phyloP scores from a whole-genome alignment of 1,284 basidiomycete species.

The Rhodotorula sp. region DNA sequence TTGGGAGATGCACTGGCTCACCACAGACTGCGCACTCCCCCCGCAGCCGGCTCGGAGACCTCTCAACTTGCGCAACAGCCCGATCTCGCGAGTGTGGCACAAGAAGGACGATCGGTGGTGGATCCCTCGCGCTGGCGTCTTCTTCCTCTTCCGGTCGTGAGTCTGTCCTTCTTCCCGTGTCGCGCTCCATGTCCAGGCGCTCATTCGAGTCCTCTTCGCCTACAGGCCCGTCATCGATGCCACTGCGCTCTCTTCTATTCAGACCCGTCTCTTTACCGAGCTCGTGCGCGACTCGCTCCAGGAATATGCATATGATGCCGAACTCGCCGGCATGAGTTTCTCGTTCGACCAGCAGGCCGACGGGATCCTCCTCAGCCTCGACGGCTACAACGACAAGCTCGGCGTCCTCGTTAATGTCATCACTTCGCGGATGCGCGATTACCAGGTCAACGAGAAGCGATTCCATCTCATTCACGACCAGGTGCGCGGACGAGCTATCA shows the following conservation, averaged over 20 bases:
- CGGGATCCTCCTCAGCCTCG: slow-evolving; percentile 68
- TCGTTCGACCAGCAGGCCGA: slow-evolving; percentile 65
- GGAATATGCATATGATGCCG: slow-evolving; percentile 91
- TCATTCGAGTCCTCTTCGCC: neutral
- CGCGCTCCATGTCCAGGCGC: neutral
- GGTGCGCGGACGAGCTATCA: slow-evolving; percentile 51
- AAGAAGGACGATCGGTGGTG: slow-evolving; percentile 96
- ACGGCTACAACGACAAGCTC: slow-evolving; percentile 95
- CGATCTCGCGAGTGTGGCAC: slow-evolving; percentile 69
- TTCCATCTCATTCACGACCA: slow-evolving; percentile 83
- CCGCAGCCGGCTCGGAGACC: slow-evolving; percentile 67
- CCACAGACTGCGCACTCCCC: slow-evolving; percentile 24
- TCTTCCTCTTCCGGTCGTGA: slow-evolving; percentile 69
- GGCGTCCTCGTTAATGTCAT: slow-evolving; percentile 72
- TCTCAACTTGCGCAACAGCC: slow-evolving; percentile 65
- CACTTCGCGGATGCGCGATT: slow-evolving; percentile 66
- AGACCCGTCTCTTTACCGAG: slow-evolving; percentile 69
- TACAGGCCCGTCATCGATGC: slow-evolving; percentile 49
- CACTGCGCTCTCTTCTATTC: slow-evolving; percentile 50
- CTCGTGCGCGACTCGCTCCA: slow-evolving; percentile 84
- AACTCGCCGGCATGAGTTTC: slow-evolving; percentile 84
- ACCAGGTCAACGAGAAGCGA: slow-evolving; percentile 69
- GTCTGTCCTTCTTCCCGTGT: slow-evolving; percentile 16
- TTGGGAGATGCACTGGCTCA: accelerated
- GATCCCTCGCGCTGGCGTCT: slow-evolving; percentile 79